These are phyloP conservation scores for Beta vulgaris DNA, from an alignment of 148 eudicot species.

Conservation along the genomic window DNA sequence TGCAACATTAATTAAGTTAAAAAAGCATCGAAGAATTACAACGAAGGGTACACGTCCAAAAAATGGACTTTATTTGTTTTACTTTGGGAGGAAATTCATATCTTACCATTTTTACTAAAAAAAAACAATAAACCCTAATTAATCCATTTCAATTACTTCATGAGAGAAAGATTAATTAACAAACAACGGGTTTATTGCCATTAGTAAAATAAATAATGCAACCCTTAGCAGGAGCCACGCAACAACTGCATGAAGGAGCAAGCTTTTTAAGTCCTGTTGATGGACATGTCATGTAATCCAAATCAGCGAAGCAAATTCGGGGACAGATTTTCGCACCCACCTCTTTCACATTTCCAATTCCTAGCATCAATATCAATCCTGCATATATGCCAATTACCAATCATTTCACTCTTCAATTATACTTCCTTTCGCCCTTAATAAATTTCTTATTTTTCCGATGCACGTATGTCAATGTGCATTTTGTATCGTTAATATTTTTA, in stretches of 20 bases:
- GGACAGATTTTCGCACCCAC: constrained; percentile 26
- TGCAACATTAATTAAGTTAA: no score
- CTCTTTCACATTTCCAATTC: constrained; percentile 19
- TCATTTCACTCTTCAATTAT: no score
- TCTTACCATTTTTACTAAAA: no score
- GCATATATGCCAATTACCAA: neutral
- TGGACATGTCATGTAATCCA: constrained; percentile 27
- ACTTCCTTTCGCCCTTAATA: no score
- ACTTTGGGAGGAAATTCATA: no score
- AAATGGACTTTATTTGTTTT: no score
- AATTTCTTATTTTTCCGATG: no score
- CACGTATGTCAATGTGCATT: no score
- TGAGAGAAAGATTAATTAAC: neutral
- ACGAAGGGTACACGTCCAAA: no score
- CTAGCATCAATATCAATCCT: constrained; percentile 24
- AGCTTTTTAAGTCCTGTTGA: constrained; percentile 16
- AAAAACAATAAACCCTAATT: neutral
- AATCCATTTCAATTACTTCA: neutral
- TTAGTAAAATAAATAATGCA: constrained; percentile 11
- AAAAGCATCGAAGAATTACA: no score
- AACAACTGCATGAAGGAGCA: constrained; percentile 16
- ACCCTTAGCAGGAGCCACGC: constrained; percentile 22
- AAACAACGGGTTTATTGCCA: neutral
- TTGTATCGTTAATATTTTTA: no score
- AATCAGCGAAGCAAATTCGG: constrained; percentile 6